phyloP scores from a whole-genome alignment of 2,329 filamentous ascomycete genomes.

The Venturia oleaginea region DNA sequence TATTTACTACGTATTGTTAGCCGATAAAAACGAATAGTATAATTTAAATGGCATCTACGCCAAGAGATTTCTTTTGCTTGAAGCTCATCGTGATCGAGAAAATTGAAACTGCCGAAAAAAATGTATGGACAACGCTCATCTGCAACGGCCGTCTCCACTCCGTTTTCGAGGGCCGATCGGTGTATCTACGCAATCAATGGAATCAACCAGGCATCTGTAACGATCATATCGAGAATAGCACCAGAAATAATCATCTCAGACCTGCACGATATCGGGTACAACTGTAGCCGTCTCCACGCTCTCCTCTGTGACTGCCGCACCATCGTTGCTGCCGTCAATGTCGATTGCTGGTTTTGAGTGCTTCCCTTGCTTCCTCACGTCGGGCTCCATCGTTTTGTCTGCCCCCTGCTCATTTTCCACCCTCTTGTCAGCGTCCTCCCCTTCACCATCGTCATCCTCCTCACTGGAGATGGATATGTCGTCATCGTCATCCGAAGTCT shows the following conservation, averaged over 20 bases:
- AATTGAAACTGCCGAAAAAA: no score
- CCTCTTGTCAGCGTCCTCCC: no score
- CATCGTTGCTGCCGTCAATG: constrained; percentile 34
- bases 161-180: neutral
- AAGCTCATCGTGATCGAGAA: no score
- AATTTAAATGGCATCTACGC: no score
- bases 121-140: neutral
- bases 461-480: neutral
- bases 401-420: neutral
- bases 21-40: no score
- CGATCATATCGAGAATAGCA: neutral
- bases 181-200: neutral
- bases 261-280: constrained; percentile 19
- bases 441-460: neutral
- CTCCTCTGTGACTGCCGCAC: constrained; percentile 49
- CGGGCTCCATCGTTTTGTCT: neutral
- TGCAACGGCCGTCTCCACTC: neutral
- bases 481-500: neutral
- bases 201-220: neutral
- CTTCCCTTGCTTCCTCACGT: neutral
- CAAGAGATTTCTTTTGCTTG: no score
- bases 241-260: neutral
- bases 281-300: constrained; percentile 41
- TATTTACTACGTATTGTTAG: no score
- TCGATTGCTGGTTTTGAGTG: neutral